Base-by-base conservation (phyloP, 768 basidiomycete species). In the Boletus sp. region DNA sequence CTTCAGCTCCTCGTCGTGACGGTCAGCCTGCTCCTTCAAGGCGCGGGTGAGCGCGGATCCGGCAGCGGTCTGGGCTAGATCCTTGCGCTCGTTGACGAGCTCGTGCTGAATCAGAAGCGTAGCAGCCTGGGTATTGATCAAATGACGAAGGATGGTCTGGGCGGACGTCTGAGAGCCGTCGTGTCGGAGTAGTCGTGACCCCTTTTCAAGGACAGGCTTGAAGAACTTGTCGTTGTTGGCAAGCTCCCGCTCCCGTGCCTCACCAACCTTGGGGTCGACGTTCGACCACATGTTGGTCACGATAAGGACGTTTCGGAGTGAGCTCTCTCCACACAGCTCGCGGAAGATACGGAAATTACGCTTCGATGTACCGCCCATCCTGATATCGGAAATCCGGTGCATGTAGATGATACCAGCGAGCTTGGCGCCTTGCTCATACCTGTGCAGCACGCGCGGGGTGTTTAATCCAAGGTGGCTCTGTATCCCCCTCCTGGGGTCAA, bases 231-330 rank as follows among this genome's bases (percentile, higher is more conserved):
- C 69, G 27, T 72, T 69, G 39, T 3, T 49, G 27, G 65, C 64
- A 19, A 83, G 75, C 58, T 83, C 81, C 1, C 51, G 53, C 59
- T 84, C 82, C 25, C 82, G 71, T 4, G 67, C 67, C 54, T 71
- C 64, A 6, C 77, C 79, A n/a, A 73, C 32, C 41, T 70, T 69
- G 39, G 57, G 61, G 43, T 67, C 68, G 37, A 79, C 74, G 54
- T 72, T 68, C 5, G 71, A 75, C 81, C 82, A 82, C 78, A 78
- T 82, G 35, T 73, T 83, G 42, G 82, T 82, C 47, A 76, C 76
- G 54, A 83, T 74, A 27, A 79, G 69, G 29, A 83, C 79, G 54
- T 77, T 81, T 37, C 71, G 67, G 47, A 83, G 75, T 14, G 77
- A 71, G 41, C 51, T 69, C 19, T 79, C 76, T 14, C 83, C 82